Percentiles rank a stretch among this genome's conserved stretches.
These are phyloP conservation scores for Beauveria caledonica DNA, from an alignment of 2,329 filamentous ascomycete species.

Conservation along the genomic window DNA sequence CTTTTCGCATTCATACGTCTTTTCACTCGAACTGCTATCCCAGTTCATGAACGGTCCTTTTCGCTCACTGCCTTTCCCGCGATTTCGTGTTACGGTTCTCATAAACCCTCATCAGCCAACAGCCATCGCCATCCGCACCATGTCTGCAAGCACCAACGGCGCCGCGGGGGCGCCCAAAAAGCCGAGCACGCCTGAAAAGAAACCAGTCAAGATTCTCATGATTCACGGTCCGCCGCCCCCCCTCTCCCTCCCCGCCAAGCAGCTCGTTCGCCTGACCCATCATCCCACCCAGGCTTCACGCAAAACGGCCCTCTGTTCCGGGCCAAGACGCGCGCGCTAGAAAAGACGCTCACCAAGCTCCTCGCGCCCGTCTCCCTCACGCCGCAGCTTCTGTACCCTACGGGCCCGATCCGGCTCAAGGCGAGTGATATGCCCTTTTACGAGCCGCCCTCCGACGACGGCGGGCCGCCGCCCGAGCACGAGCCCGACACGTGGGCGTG, in stretches of 20 bases:
- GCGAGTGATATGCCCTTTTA: conserved; percentile 64
- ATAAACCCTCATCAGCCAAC: not conserved
- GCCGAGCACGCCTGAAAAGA: conserved; percentile 26
- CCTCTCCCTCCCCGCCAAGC: not conserved
- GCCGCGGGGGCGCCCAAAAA: not conserved
- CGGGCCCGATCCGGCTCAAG: conserved; percentile 55
- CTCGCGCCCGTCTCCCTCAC: conserved; percentile 52
- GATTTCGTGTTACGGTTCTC: not conserved
- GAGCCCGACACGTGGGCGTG: conserved; percentile 68
- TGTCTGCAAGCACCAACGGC: conserved; percentile 4
- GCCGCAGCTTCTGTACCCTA: conserved; percentile 58
- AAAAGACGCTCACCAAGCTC: conserved; percentile 69
- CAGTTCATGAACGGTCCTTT: not conserved
- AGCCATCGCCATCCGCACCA: not conserved
- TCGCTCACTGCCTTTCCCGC: not conserved
- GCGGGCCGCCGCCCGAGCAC: conserved; percentile 35
- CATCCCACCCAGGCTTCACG: conserved; percentile 58
- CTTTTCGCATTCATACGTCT: not conserved
- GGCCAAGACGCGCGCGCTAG: conserved; percentile 78
- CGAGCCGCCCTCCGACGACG: conserved; percentile 34
- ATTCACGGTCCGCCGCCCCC: conserved; percentile 50
- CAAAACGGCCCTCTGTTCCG: conserved; percentile 82
- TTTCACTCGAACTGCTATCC: not conserved
- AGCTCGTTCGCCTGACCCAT: not conserved
- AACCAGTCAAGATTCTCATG: conserved; percentile 62